Evolutionary conservation across 768 basidiomycete species (phyloP).

Genomic region (Pisolithus marmoratus): DNA sequence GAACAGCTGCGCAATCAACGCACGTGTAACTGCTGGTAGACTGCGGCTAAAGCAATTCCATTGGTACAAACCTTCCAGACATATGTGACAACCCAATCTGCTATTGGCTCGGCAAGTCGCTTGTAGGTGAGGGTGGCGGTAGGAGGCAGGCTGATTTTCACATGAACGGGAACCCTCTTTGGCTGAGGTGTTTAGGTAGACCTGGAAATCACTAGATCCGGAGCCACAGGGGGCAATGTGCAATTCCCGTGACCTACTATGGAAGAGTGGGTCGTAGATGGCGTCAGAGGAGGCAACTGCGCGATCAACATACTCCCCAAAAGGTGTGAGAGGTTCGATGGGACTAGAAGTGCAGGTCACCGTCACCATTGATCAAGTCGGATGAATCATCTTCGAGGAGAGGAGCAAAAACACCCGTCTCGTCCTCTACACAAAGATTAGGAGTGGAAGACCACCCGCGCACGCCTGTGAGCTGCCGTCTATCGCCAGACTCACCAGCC

Average conservation of each 20-base stretch:
- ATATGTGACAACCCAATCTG: constrained; percentile 74
- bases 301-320: constrained; percentile 70
- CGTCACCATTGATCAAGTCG: constrained; percentile 46
- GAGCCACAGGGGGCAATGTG: constrained; percentile 17
- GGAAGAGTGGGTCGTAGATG: constrained; percentile 18
- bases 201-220: constrained; percentile 18
- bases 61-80: constrained; percentile 81
- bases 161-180: constrained; percentile 32
- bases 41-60: constrained; percentile 53
- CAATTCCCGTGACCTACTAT: constrained; percentile 12
- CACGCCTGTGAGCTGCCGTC: background rate
- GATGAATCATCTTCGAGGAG: constrained; percentile 64
- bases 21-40: constrained; percentile 52
- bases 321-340: constrained; percentile 69
- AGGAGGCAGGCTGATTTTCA: constrained; percentile 28
- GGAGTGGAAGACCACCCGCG: constrained; percentile 14
- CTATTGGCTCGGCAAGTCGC: constrained; percentile 69
- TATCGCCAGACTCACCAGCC: constrained; percentile 5
- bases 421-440: constrained; percentile 21
- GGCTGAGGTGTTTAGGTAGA: constrained; percentile 7
- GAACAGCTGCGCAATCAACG: constrained; percentile 22
- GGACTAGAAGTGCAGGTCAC: constrained; percentile 62
- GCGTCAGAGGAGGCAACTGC: constrained; percentile 46
- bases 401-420: constrained; percentile 46
- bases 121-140: constrained; percentile 54